A percentile compares a stretch with the other conserved stretches of the same genome.
Evolutionary conservation across 2,329 filamentous ascomycete genomes (phyloP).

Genomic region (Penicillium rolfsii): DNA sequence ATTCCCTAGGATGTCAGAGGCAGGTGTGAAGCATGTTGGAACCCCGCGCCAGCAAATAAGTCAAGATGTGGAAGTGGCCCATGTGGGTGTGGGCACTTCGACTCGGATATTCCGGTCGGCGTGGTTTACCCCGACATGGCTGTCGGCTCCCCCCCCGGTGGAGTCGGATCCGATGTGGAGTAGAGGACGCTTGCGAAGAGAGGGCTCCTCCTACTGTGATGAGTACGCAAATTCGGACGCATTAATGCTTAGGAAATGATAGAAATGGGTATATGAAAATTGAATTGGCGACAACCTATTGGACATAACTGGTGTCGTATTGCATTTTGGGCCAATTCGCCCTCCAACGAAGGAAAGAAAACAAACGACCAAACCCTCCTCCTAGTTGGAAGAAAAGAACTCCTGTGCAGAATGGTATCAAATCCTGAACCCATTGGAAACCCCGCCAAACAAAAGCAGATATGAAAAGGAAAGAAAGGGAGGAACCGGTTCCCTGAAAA

Average conservation of each 20-base stretch:
- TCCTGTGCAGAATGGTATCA: constrained; percentile 44
- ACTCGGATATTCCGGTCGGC: constrained; percentile 2
- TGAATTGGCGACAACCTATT: constrained; percentile 3
- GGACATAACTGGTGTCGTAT: constrained; percentile 6
- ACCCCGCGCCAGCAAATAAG: background rate
- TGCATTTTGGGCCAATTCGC: constrained; percentile 24
- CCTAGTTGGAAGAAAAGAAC: constrained; percentile 24
- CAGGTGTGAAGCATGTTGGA: background rate
- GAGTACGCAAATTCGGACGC: background rate
- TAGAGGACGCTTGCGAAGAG: background rate
- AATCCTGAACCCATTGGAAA: constrained; percentile 32
- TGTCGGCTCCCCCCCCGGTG: background rate
- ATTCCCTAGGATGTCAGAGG: background rate
- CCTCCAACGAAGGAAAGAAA: constrained; percentile 5
- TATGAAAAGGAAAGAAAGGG: constrained; percentile 24
- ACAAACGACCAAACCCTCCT: constrained; percentile 14
- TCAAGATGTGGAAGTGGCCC: background rate
- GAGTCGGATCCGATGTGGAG: background rate
- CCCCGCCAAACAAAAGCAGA: constrained; percentile 28
- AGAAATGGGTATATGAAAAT: background rate
- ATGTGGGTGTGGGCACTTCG: background rate
- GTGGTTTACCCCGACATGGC: constrained; percentile 1
- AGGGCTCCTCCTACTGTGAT: background rate
- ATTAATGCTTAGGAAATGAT: background rate
- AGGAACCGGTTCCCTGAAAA: constrained; percentile 11